phyloP scores from a whole-genome alignment of 768 basidiomycete genomes.

The Rhizopogon sp. region DNA sequence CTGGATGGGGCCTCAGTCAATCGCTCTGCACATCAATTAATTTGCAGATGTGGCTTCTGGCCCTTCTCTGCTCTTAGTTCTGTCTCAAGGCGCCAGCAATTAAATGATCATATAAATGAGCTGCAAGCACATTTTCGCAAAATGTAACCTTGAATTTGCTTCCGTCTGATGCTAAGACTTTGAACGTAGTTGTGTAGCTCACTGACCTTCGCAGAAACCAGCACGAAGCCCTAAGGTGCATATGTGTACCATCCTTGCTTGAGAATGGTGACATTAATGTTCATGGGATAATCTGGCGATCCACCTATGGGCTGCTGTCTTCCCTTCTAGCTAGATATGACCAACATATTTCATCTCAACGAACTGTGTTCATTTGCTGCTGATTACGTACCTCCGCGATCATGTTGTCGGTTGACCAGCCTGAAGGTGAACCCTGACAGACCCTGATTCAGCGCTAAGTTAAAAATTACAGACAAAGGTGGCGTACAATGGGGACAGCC shows the following conservation, averaged over 20 bases:
- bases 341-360: background rate
- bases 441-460: too few species aligned
- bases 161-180: too few species aligned
- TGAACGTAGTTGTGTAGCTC: too few species aligned
- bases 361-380: background rate
- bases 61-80: background rate
- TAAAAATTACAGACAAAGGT: background rate
- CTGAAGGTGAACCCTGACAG: background rate
- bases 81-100: background rate
- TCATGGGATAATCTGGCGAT: background rate
- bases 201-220: too few species aligned
- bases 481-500: background rate
- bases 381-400: background rate
- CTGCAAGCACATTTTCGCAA: background rate
- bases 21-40: too few species aligned
- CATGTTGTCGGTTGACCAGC: background rate
- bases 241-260: too few species aligned
- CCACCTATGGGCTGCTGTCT: background rate
- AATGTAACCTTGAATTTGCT: background rate
- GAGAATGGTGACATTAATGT: background rate
- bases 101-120: background rate
- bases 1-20: too few species aligned
- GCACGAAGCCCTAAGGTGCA: too few species aligned
- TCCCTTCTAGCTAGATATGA: background rate
- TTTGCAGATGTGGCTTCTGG: too few species aligned